Conservation (phyloP, 2,329 filamentous ascomycete genomes). For the Epicoccum nigrum region DNA sequence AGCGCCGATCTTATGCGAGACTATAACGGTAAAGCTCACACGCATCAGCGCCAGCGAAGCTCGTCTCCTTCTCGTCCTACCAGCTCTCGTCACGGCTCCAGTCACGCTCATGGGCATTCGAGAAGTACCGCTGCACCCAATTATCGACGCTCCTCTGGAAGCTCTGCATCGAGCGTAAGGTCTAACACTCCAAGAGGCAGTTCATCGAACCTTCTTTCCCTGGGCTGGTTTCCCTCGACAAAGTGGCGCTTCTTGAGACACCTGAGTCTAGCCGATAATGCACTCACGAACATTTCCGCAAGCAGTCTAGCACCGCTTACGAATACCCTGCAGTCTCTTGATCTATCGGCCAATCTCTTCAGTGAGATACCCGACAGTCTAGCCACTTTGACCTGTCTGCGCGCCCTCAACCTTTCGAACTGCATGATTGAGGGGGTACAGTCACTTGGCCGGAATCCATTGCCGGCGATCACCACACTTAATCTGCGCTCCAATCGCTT, state of each 20-base stretch:
- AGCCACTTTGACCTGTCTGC: slow-evolving; percentile 82
- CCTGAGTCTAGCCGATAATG: slow-evolving; percentile 89
- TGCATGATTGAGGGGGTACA: slow-evolving; percentile 98
- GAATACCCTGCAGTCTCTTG: slow-evolving; percentile 87
- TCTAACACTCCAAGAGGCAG: slow-evolving; percentile 67
- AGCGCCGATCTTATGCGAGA: slow-evolving; percentile 62
- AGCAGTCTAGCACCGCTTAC: slow-evolving; percentile 80
- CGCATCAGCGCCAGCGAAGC: slow-evolving; percentile 65
- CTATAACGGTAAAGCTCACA: slow-evolving; percentile 52
- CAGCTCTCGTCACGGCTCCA: slow-evolving; percentile 74
- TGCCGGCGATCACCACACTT: slow-evolving; percentile 91
- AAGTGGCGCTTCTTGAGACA: slow-evolving; percentile 97
- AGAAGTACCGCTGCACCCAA: slow-evolving; percentile 66
- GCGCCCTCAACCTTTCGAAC: slow-evolving; percentile 89
- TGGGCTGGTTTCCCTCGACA: slow-evolving; percentile 75
- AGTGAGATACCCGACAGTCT: slow-evolving; percentile 92
- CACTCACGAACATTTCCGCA: slow-evolving; percentile 77
- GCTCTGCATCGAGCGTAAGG: slow-evolving; percentile 79
- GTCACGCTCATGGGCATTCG: slow-evolving; percentile 67
- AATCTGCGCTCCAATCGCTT: slow-evolving; percentile 91
- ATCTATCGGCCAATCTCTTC: slow-evolving; percentile 91
- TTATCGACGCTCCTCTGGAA: slow-evolving; percentile 86
- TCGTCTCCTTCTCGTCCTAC: slow-evolving; percentile 79
- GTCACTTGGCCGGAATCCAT: slow-evolving; percentile 80
- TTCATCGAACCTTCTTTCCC: slow-evolving; percentile 75